Base-by-base conservation (phyloP, 768 basidiomycete species). In the Suillus paluster region DNA sequence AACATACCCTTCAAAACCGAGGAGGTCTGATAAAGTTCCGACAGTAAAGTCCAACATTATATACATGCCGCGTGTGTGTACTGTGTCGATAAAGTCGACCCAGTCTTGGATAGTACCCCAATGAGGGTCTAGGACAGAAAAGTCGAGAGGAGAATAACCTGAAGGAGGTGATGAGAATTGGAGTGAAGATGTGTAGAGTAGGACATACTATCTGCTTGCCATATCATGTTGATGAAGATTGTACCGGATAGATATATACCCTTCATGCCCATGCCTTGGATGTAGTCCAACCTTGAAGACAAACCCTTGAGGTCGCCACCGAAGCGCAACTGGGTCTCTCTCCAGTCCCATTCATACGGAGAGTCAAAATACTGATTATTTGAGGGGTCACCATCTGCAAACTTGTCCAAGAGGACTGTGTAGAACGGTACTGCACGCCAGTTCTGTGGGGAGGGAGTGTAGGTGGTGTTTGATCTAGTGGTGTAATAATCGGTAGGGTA, bases 61-160 rank as follows among this genome's bases (percentile, higher is more conserved):
- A 73, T 95, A 97, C 95, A 97, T 95, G 61, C 88, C 89, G 45
- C 86, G 83, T 0, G 84, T 77, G 71, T 97, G 95, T 34, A 97
- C 81, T 55, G 84, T 83, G 70, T 92, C 89, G 63, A 97, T 87
- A 55, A 90, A 73, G 42, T 80, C 73, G 19, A 82, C 81, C 95
- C 95, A 97, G 66, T 96, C 92, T 30, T 82, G 72, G 59, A 95
- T 79, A 11, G 84, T 91, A 25, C 95, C 95, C 88, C 91, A 97
- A 70, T 97, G 95, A 41, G 95, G 95, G 75, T 97, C 95, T 39
- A 95, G 77, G 7, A 96, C 86, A 54, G 86, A 88, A 68, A 97
- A 94, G 73, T 97, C 95, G 63, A 97, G 83, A 5, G 95, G 92
- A 27, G 95, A 97, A 73, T 97, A 97, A 76, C 94, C 94, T 93